Evolutionary conservation across 2,329 filamentous ascomycete species (phyloP).

Genomic region (Chaetomium globosum): DNA sequence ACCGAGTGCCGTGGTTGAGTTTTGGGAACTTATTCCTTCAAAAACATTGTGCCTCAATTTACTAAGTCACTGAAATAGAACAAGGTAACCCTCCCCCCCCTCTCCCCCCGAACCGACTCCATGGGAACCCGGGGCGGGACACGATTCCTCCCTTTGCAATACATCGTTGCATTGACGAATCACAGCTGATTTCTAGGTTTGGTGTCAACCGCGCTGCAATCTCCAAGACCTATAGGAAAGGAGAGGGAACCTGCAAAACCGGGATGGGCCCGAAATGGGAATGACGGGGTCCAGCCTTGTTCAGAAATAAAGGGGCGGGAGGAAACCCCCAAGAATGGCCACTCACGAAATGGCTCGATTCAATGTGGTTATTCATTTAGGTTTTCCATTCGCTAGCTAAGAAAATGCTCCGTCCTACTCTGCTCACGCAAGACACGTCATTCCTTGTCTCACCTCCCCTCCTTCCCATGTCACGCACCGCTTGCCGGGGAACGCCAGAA

Average conservation of each 20-base stretch:
- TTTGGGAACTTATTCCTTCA: background rate
- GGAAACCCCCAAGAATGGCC: background rate
- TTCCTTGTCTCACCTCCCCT: background rate
- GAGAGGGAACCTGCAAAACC: background rate
- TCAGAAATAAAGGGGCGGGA: background rate
- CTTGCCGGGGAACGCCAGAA: background rate
- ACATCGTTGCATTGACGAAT: slow-evolving; percentile 8
- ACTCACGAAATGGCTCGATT: background rate
- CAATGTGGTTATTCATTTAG: background rate
- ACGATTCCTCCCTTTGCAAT: background rate
- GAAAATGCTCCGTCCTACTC: slow-evolving; percentile 1
- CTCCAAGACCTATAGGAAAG: background rate
- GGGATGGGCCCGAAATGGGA: background rate
- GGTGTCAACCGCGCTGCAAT: background rate
- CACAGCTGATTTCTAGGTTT: background rate
- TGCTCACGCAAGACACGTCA: background rate
- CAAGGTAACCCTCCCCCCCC: too few relatives aligned
- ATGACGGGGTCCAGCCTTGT: background rate
- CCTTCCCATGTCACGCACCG: background rate
- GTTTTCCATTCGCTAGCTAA: background rate
- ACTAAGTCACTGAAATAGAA: background rate
- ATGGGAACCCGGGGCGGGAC: background rate
- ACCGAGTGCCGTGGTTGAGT: background rate
- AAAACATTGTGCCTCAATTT: background rate
- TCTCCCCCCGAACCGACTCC: background rate